A percentile compares a stretch with the other conserved stretches of the same genome.
Evolutionary conservation across 2,329 filamentous ascomycete species (phyloP).

Genomic region (Sporothrix mexicana): DNA sequence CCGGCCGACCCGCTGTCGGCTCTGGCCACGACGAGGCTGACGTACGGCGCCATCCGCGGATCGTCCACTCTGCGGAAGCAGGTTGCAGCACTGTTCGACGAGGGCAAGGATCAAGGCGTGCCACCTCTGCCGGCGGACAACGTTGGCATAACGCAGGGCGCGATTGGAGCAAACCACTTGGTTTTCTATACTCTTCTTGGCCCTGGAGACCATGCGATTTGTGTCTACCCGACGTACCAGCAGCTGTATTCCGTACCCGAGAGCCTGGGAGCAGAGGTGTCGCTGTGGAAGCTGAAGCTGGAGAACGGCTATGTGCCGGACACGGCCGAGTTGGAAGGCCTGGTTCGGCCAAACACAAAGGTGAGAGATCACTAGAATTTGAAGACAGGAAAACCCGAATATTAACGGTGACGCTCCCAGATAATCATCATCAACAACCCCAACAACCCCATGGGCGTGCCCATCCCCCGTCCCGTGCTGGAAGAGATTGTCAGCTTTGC

Average conservation of each 20-base stretch:
- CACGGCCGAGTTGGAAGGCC: slow-evolving; percentile 65
- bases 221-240: slow-evolving; percentile 86
- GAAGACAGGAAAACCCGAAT: not conserved
- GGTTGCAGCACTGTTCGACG: slow-evolving; percentile 63
- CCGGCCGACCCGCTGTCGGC: slow-evolving; percentile 52
- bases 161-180: slow-evolving; percentile 86
- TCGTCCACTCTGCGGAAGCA: slow-evolving; percentile 67
- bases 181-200: slow-evolving; percentile 73
- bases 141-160: slow-evolving; percentile 78
- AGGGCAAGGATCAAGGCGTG: slow-evolving; percentile 46
- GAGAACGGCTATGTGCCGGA: slow-evolving; percentile 71
- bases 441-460: slow-evolving; percentile 80
- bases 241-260: slow-evolving; percentile 79
- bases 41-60: slow-evolving; percentile 75
- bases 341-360: slow-evolving; percentile 74
- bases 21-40: slow-evolving; percentile 60
- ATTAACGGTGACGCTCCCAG: slow-evolving; percentile 38
- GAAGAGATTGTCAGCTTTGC: slow-evolving; percentile 68
- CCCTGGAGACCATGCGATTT: slow-evolving; percentile 81
- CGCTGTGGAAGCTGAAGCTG: slow-evolving; percentile 73
- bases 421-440: slow-evolving; percentile 70
- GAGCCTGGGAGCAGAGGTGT: slow-evolving; percentile 76
- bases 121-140: slow-evolving; percentile 58
- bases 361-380: slow-evolving; percentile 47
- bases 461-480: slow-evolving; percentile 67